Base-by-base conservation (phyloP, 208 protist species). In the Leishmania braziliensis region DNA sequence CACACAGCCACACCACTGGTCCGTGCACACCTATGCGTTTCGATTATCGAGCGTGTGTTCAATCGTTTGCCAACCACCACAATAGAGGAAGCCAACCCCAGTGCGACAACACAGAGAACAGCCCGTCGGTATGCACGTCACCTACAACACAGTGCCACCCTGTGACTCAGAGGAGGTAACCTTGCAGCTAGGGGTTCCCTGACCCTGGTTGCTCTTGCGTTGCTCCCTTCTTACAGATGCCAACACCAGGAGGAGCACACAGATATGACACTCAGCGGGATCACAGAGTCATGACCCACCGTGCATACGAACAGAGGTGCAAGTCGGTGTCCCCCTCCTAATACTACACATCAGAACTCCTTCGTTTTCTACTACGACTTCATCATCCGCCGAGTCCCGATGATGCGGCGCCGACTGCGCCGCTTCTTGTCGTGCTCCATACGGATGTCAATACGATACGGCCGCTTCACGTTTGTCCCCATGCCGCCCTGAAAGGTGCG, bases 391-490 rank as follows among this genome's bases (percentile, higher is more conserved):
- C 92, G 87, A 43, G 80, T 83, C 16, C 89, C 90, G 60, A 96
- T 87, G 77, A 89, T 95, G n/a, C 94, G 88, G 23, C 92, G 86
- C 18, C 89, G 88, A 54, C 89, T 86, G 50, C 94, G 86, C 5
- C 90, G 77, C 79, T 95, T 95, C 83, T 95, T 97, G 84, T 97
- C 94, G 79, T 95, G 91, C 83, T 92, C 94, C 91, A 96, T 95
- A 33, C 94, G 91, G 66, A 95, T 91, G 69, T 94, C 91, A 73
- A 97, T 92, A 20, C 94, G 91, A 72, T 96, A 97, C 0, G 92
- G 92, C 4, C 94, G 86, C 80, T 96, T 97, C 5, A 93, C 92
- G 66, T 97, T 97, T 10, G 81, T 76, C 46, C 88, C 85, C 92
- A 95, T 95, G 14, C 92, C 92, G 75, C 94, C 92, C 29, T 93